phyloP scores from a whole-genome alignment of 352 stramenopile species.

The Pythium volutum region DNA sequence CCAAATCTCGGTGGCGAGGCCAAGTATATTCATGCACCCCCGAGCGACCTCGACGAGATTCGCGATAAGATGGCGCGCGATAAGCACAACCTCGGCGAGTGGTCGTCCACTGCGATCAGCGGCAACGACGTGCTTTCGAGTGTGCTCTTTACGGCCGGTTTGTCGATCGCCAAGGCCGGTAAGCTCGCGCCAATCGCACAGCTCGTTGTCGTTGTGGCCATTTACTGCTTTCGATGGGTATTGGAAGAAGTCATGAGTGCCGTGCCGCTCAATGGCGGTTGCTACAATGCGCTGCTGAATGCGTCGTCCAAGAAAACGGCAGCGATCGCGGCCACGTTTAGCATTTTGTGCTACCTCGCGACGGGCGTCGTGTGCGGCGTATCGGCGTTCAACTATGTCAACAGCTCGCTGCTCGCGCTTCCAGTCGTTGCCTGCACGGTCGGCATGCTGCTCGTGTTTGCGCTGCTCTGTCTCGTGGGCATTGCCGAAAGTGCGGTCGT shows the following conservation, averaged over 20 bases:
- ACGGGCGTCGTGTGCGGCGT: slow-evolving; percentile 56
- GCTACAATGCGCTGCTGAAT: slow-evolving; percentile 88
- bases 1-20: slow-evolving; percentile 53
- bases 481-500: slow-evolving; percentile 73
- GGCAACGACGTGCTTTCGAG: slow-evolving; percentile 86
- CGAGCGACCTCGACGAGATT: background rate
- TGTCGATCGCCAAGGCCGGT: slow-evolving; percentile 46
- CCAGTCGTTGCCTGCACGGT: slow-evolving; percentile 30
- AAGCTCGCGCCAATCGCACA: slow-evolving; percentile 73
- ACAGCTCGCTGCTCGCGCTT: slow-evolving; percentile 26
- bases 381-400: slow-evolving; percentile 39
- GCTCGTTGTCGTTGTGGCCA: slow-evolving; percentile 49
- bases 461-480: slow-evolving; percentile 60
- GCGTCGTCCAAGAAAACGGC: slow-evolving; percentile 78
- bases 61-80: background rate
- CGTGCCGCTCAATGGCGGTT: slow-evolving; percentile 82
- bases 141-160: slow-evolving; percentile 56
- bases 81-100: slow-evolving; percentile 49
- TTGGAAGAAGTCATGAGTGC: slow-evolving; percentile 85
- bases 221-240: slow-evolving; percentile 63
- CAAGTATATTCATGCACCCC: background rate
- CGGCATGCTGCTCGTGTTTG: slow-evolving; percentile 64
- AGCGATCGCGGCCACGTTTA: slow-evolving; percentile 69
- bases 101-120: slow-evolving; percentile 78
- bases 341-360: slow-evolving; percentile 84